Evolutionary conservation across 306 rosid species (phyloP), one percentile per base, ranked within the genome.

Genomic region (Cajanus cajan): DNA sequence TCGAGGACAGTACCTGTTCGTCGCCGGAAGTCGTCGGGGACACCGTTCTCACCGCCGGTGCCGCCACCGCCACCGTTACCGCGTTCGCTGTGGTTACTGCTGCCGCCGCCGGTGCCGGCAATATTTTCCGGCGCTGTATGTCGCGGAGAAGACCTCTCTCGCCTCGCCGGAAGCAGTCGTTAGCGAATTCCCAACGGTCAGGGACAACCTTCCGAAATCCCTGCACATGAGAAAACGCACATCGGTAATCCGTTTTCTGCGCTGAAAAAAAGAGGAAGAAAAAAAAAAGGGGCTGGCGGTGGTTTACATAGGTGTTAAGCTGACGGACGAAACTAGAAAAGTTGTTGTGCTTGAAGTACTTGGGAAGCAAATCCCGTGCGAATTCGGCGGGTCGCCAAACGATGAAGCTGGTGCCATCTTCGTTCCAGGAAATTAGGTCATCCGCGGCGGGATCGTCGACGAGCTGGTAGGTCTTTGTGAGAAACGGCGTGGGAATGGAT

Each of bases 281-380:
- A 28, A 72, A 74, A 4, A 21, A 22, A 51, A 25, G 11, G 11
- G 34, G 44, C 5, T 62, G 7, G 24, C 8, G 3, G 31, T 28
- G 31, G 31, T 3, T 80, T 85, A 90, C 98, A 79, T 95, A 95
- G 67, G 99, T 95, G 80, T 95, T 95, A 28, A 95, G 97, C 64
- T 95, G 99, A 47, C 99, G 98, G 67, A 95, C 99, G 78, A 95
- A 95, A 82, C 99, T 95, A 68, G 99, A 95, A 76, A 93, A 95
- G 44, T 95, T 95, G 33, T 95, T 95, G 84, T 95, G 98, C 41
- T 95, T 93, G 85, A 95, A 95, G 69, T 90, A 93, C 79, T 93
- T 90, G 0, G 99, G 99, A 45, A 95, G 98, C 86, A 95, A 90
- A 91, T 95, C 99, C 59, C 99, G 87, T 47, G 99, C 99, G 73